A percentile compares a stretch with the other conserved stretches of the same genome.
Conservation (phyloP, 1,284 basidiomycete species). For the Exsudoporus floridanus region DNA sequence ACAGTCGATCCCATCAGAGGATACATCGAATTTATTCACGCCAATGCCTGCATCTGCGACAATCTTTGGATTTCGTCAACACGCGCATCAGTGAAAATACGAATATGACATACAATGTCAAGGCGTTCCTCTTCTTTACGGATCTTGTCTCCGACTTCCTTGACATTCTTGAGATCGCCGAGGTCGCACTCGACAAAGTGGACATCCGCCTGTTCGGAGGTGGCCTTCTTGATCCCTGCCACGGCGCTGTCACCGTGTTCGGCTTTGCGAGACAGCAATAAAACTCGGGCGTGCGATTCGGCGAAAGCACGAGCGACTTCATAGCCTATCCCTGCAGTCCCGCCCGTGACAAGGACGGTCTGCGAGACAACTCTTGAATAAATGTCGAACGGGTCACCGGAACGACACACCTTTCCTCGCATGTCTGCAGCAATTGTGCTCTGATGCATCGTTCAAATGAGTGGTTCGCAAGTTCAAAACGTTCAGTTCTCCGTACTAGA, state of each 20-base stretch:
- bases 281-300: constrained; percentile 39
- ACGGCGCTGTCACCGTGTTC: no score
- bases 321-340: constrained; percentile 42
- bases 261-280: constrained; percentile 35
- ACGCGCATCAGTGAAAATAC: background rate
- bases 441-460: background rate
- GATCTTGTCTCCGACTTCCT: constrained; percentile 37
- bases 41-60: constrained; percentile 41
- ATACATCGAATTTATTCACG: constrained; percentile 40
- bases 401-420: constrained; percentile 9
- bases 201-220: constrained; percentile 33
- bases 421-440: constrained; percentile 1
- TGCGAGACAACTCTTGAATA: constrained; percentile 6
- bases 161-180: constrained; percentile 39
- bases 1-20: constrained; percentile 13
- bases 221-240: no score
- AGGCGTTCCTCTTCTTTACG: constrained; percentile 35
- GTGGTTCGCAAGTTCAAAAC: background rate
- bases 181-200: constrained; percentile 44
- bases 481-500: background rate
- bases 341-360: constrained; percentile 46
- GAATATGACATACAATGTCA: constrained; percentile 38
- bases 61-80: constrained; percentile 29
- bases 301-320: constrained; percentile 42
- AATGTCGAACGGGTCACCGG: background rate